Conservation (phyloP, 108 stramenopile genomes). For the Pseudonitzschia pungens region DNA sequence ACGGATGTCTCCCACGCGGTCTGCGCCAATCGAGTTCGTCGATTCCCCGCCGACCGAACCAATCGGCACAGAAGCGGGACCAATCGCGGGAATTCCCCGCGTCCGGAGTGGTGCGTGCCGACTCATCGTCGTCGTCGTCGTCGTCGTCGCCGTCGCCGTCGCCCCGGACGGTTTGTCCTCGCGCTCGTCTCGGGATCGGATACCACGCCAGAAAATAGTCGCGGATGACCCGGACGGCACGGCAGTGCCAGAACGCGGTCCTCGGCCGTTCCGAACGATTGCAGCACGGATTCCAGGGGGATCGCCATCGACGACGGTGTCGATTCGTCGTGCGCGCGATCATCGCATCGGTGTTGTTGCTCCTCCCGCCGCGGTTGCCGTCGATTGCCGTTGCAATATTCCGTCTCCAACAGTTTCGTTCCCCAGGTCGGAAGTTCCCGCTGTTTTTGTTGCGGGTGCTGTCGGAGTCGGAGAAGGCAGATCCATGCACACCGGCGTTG, state of each 20-base stretch:
- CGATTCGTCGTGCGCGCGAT: not conserved
- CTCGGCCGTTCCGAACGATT: not conserved
- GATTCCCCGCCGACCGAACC: not conserved
- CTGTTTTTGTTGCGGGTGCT: not conserved
- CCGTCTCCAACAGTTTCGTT: not conserved
- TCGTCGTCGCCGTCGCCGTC: no score
- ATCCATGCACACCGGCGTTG: constrained; percentile 1
- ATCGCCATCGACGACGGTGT: no score
- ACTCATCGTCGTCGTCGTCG: not conserved
- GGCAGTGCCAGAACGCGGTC: not conserved
- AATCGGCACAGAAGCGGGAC: not conserved
- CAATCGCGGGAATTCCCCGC: not conserved
- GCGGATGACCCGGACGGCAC: not conserved
- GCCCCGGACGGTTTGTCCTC: not conserved
- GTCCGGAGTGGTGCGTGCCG: no score
- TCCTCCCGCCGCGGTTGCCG: no score
- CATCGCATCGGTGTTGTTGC: not conserved
- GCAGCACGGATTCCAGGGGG: not conserved
- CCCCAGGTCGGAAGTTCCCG: not conserved
- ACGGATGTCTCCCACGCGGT: constrained; percentile 14
- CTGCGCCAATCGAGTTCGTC: constrained; percentile 23
- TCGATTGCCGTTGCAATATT: not conserved
- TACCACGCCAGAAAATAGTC: not conserved
- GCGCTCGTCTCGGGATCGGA: not conserved
- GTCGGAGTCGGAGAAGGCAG: not conserved